These are phyloP conservation scores for Taphrina populina DNA, from an alignment of 1,139 yeast species.

Conservation along the genomic window DNA sequence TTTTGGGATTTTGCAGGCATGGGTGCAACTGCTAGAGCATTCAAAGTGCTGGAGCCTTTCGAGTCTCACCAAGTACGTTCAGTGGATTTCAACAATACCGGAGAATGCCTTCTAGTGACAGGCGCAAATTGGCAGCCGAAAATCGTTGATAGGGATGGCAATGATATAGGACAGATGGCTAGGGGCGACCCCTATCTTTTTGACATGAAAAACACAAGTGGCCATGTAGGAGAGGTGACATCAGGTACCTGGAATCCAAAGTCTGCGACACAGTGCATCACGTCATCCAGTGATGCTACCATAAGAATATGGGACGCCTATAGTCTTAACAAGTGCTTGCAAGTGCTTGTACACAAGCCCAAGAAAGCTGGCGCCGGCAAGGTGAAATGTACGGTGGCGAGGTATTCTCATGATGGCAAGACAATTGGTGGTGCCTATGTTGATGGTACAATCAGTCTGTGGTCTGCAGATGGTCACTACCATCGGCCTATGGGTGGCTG, in stretches of 20 bases:
- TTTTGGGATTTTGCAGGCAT: constrained; percentile 47
- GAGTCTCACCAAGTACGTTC: constrained; percentile 43
- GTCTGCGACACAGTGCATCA: constrained; percentile 41
- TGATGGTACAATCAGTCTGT: constrained; percentile 43
- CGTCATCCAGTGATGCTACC: constrained; percentile 45
- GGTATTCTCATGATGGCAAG: constrained; percentile 40
- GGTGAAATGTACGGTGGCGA: constrained; percentile 40
- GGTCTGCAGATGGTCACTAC: constrained; percentile 44
- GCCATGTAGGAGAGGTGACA: constrained; percentile 46
- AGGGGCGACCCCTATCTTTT: constrained; percentile 48
- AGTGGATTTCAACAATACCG: constrained; percentile 41
- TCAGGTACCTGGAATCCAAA: constrained; percentile 45
- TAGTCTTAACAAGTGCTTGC: constrained; percentile 41
- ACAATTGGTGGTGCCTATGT: constrained; percentile 41
- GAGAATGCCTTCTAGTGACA: constrained; percentile 42
- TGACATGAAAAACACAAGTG: constrained; percentile 47
- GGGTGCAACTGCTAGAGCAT: constrained; percentile 42
- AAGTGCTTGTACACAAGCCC: constrained; percentile 43
- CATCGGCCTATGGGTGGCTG: constrained; percentile 42
- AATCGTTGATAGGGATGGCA: constrained; percentile 36
- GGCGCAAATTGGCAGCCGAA: constrained; percentile 43
- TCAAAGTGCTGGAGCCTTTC: constrained; percentile 43
- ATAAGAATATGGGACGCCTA: constrained; percentile 46
- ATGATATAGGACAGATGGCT: constrained; percentile 42
- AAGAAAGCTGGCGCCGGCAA: constrained; percentile 40